phyloP scores from a whole-genome alignment of 306 rosid genomes.

The Pterocarpus macrocarpus region DNA sequence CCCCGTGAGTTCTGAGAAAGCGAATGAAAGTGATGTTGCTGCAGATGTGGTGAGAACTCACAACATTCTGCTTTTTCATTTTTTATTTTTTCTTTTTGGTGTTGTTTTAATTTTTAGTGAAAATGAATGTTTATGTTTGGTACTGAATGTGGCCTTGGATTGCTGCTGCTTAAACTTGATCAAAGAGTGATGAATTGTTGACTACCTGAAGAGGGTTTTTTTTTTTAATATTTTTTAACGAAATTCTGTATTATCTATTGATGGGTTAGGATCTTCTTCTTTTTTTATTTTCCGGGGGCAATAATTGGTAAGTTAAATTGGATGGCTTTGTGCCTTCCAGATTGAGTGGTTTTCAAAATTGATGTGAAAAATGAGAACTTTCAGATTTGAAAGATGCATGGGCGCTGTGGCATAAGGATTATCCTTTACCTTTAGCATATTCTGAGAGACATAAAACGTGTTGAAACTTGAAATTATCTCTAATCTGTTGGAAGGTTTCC shows the following conservation, averaged over 20 bases:
- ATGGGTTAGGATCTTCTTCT: neutral
- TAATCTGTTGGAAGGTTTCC: neutral
- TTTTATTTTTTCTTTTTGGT: too few relatives aligned
- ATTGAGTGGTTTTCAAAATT: neutral
- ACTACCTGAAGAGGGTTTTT: neutral
- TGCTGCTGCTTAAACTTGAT: conserved; percentile 10
- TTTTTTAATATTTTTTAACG: too few relatives aligned
- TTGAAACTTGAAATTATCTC: neutral
- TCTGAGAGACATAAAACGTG: neutral
- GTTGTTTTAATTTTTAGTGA: too few relatives aligned
- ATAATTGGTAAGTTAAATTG: neutral
- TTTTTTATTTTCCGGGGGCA: neutral
- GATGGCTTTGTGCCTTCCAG: neutral
- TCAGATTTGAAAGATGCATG: neutral
- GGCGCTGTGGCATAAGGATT: neutral
- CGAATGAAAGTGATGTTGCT: conserved; percentile 39
- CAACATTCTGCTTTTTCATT: neutral
- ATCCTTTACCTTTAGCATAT: neutral
- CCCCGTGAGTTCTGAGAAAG: conserved; percentile 46
- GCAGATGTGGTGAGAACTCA: conserved; percentile 44
- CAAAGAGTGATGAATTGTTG: neutral
- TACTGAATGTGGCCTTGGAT: neutral
- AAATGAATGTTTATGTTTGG: neutral
- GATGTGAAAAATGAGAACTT: neutral
- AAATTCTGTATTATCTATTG: neutral